phyloP scores from a whole-genome alignment of 2,329 filamentous ascomycete species.

The Karstenula rhodostoma region DNA sequence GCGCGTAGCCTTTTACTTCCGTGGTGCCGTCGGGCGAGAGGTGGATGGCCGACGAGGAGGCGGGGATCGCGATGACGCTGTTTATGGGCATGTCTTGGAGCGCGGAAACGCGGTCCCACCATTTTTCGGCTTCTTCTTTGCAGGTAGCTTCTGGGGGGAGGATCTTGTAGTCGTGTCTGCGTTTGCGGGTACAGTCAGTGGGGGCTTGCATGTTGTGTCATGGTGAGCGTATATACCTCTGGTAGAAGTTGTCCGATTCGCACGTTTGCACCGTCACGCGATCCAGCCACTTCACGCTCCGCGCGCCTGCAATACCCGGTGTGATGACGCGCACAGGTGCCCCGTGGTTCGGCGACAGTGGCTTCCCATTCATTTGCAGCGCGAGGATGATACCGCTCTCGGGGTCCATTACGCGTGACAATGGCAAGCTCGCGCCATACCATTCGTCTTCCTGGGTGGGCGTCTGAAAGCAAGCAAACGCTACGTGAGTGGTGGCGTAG shows the following conservation, averaged over 20 bases:
- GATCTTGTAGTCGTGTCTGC: constrained; percentile 64
- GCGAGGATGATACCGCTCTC: constrained; percentile 33
- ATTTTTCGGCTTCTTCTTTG: constrained; percentile 59
- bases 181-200: not conserved
- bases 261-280: constrained; percentile 59
- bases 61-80: constrained; percentile 61
- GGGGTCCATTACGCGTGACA: constrained; percentile 33
- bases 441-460: constrained; percentile 65
- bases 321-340: constrained; percentile 61
- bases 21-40: constrained; percentile 53
- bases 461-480: constrained; percentile 63
- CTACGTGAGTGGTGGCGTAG: constrained; percentile 57
- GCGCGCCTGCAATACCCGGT: constrained; percentile 62
- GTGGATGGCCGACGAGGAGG: constrained; percentile 53
- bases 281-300: constrained; percentile 66
- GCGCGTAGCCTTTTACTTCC: constrained; percentile 63
- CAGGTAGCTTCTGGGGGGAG: constrained; percentile 61
- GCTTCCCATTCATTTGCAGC: constrained; percentile 59
- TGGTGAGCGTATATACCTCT: constrained; percentile 44
- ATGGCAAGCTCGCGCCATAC: constrained; percentile 65
- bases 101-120: constrained; percentile 60
- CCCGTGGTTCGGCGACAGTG: constrained; percentile 60
- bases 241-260: constrained; percentile 65
- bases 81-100: constrained; percentile 66
- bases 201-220: not conserved